These are phyloP conservation scores for Drosera spatulata DNA, from an alignment of 179 eudicot species.

Conservation along the genomic window DNA sequence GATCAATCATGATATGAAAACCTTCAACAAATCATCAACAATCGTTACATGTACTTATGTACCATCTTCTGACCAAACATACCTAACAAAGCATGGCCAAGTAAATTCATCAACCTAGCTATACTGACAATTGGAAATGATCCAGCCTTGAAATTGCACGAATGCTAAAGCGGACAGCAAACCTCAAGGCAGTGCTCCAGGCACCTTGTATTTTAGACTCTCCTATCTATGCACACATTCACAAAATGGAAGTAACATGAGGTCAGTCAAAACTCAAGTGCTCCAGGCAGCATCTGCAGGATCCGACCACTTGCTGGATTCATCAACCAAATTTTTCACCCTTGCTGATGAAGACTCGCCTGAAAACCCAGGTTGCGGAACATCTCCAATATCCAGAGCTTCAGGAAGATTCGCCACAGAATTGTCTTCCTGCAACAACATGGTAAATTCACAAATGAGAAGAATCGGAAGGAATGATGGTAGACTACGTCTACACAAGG, in stretches of 20 bases:
- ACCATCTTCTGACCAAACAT: too few relatives aligned
- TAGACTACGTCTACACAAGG: background rate
- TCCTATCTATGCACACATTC: background rate
- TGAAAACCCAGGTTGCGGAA: constrained; percentile 29
- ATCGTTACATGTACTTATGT: too few relatives aligned
- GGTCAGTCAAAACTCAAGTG: constrained; percentile 10
- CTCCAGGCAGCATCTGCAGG: constrained; percentile 18
- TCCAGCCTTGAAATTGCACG: too few relatives aligned
- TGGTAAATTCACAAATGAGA: background rate
- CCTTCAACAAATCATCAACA: too few relatives aligned
- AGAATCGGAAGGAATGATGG: background rate
- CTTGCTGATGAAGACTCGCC: constrained; percentile 32
- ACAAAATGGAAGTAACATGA: background rate
- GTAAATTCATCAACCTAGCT: too few relatives aligned
- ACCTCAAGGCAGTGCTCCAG: too few relatives aligned
- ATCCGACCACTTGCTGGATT: constrained; percentile 28
- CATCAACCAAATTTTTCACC: constrained; percentile 26
- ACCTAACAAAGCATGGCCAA: too few relatives aligned
- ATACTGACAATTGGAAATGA: too few relatives aligned
- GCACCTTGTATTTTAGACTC: too few relatives aligned
- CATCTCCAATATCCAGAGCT: constrained; percentile 38
- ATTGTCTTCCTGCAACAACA: constrained; percentile 4
- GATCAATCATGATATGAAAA: too few relatives aligned
- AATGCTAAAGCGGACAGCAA: too few relatives aligned
- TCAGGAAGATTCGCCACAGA: constrained; percentile 40